Percentiles rank a stretch among this genome's conserved stretches.
Conservation (phyloP, 2,329 filamentous ascomycete species). For the Diaporthe capsici region DNA sequence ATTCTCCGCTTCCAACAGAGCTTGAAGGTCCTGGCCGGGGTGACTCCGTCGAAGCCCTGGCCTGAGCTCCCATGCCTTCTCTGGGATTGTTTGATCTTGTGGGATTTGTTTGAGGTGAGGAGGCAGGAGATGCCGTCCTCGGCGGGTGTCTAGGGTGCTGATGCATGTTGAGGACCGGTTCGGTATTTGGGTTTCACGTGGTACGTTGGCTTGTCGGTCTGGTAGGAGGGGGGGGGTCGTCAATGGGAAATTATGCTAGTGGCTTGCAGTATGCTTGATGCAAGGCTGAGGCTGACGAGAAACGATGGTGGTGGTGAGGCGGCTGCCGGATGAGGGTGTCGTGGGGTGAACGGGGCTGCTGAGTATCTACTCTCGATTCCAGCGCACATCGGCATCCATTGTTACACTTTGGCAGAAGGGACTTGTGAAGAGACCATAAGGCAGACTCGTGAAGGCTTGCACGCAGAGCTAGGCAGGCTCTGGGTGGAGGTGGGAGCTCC, state of each 20-base stretch:
- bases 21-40: slow-evolving; percentile 60
- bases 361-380: slow-evolving; percentile 49
- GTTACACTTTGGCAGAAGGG: slow-evolving; percentile 45
- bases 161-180: slow-evolving; percentile 75
- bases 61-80: slow-evolving; percentile 65
- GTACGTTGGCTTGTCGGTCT: slow-evolving; percentile 36
- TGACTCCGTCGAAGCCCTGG: slow-evolving; percentile 56
- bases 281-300: not conserved
- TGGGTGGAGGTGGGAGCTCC: slow-evolving; percentile 38
- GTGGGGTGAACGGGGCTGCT: slow-evolving; percentile 35
- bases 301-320: not conserved
- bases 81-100: slow-evolving; percentile 80
- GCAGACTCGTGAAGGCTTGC: slow-evolving; percentile 33
- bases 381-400: slow-evolving; percentile 55
- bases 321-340: slow-evolving; percentile 3
- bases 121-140: slow-evolving; percentile 79
- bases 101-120: slow-evolving; percentile 79
- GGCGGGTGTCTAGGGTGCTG: slow-evolving; percentile 86
- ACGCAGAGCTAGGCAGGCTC: slow-evolving; percentile 35
- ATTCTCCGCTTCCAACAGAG: slow-evolving; percentile 64
- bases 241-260: not conserved
- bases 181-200: slow-evolving; percentile 25
- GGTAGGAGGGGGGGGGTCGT: not conserved
- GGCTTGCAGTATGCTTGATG: not conserved
- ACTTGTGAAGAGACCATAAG: slow-evolving; percentile 31